Evolutionary conservation across 1,284 basidiomycete genomes (phyloP).

Genomic region (Phellopilus nigrolimitatus): DNA sequence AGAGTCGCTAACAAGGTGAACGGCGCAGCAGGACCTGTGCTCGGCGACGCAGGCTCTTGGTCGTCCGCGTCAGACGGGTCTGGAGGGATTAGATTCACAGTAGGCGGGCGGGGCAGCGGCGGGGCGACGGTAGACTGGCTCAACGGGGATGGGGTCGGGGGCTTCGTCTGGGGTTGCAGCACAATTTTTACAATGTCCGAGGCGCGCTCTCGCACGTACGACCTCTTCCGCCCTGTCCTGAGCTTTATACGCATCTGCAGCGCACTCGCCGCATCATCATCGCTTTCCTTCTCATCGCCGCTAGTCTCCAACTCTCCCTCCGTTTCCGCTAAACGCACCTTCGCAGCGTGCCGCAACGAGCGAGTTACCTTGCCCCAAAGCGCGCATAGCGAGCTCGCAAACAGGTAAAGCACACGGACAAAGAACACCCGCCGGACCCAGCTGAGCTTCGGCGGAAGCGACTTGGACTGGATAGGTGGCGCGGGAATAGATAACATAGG

Average conservation of each 20-base stretch:
- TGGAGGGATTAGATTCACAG: conserved; percentile 15
- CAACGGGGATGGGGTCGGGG: conserved; percentile 18
- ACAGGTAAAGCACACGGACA: conserved; percentile 44
- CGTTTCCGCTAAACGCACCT: conserved; percentile 22
- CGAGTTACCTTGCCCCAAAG: conserved; percentile 41
- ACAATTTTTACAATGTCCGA: conserved; percentile 10
- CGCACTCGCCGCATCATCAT: conserved; percentile 33
- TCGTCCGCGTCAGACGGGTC: background rate
- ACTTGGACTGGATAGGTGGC: conserved; percentile 26
- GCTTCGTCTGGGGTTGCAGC: conserved; percentile 9
- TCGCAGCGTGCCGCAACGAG: conserved; percentile 11
- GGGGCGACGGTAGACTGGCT: conserved; percentile 16
- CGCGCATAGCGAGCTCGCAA: conserved; percentile 49
- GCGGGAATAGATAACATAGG: no score
- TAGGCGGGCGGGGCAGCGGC: no score
- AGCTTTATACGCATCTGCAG: conserved; percentile 4
- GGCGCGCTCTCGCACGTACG: conserved; percentile 6
- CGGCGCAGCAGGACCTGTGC: background rate
- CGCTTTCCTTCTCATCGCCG: conserved; percentile 34
- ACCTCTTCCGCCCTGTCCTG: background rate
- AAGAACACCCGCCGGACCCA: conserved; percentile 46
- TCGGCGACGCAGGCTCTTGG: background rate
- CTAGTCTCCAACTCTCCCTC: conserved; percentile 28
- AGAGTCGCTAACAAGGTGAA: conserved; percentile 18
- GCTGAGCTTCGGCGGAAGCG: conserved; percentile 21